Base-by-base conservation (phyloP, 352 stramenopile species). In the Pythium guiyangense region DNA sequence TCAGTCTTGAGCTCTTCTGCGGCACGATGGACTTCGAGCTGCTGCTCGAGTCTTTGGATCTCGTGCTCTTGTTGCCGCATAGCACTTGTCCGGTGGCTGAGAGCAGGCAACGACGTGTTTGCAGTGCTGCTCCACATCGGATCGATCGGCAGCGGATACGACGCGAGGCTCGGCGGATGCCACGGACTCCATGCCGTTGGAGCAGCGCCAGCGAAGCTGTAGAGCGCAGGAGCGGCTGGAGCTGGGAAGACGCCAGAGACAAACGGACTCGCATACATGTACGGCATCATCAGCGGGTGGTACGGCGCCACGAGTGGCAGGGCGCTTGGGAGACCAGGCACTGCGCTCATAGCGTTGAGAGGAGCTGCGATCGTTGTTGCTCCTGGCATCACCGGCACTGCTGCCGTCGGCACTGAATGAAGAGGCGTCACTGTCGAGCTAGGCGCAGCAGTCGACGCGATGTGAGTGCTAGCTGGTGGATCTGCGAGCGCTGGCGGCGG, bases 31-130 rank as follows among this genome's bases (percentile, higher is more conserved):
- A 40, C 47, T 20, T 63, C 42, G 12, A 66, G 31, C 3, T 66
- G 60, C 18, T 57, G 25, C 39, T 66, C 60, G 29, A 66, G 40
- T n/a, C 52, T 62, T n/a, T 39, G 37, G 18, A 63, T 54, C 39
- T 66, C 60, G 3, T 60, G 59, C 15, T 63, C 60, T 62, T 59
- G 54, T 11, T 66, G 60, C 0, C 25, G 57, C n/a, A 39, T 22
- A 4, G 15, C 17, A 14, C 15, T n/a, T 40, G 48, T 27, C 17
- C 17, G 37, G 37, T 18, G 37, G 12, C 12, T 12, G 39, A 37
- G 4, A 37, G 31, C 12, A 1, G 31, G 6, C 6, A 9, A 9
- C 9, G 31, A 6, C 6, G 31, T 9, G 6, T 37, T 9, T 9
- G 6, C 6, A 37, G 31, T 9, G 39, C 39, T 12, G 12, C 39